Percentiles rank a stretch among this genome's conserved stretches.
Conservation (phyloP, 371 early-diverging fungal genomes). For the Choanephora cucurbitarum region DNA sequence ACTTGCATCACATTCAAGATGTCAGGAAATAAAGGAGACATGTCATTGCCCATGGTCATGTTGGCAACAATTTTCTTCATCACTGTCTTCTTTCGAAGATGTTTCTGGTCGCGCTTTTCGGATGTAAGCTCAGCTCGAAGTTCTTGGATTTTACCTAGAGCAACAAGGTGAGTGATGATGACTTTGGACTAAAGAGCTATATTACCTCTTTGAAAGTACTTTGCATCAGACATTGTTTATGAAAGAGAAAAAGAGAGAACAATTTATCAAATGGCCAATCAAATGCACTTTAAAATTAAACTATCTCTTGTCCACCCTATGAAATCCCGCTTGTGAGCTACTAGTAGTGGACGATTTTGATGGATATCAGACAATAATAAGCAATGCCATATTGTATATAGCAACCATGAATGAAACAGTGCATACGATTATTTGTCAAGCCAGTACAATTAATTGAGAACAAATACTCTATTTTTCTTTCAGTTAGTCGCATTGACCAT, state of each 20-base stretch:
- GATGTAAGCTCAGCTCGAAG: constrained; percentile 88
- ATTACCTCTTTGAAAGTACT: constrained; percentile 82
- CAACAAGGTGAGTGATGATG: no score
- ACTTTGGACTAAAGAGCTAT: background rate
- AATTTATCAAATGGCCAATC: constrained; percentile 8
- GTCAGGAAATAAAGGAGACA: constrained; percentile 84
- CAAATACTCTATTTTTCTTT: no score
- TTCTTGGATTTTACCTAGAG: constrained; percentile 92
- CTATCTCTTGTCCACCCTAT: no score
- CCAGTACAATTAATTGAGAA: no score
- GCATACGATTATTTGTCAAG: no score
- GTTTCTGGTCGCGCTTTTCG: constrained; percentile 89
- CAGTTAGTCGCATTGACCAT: no score
- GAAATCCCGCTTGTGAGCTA: no score
- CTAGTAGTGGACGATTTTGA: no score
- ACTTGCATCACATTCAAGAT: constrained; percentile 62
- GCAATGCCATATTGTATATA: no score
- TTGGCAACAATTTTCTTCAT: constrained; percentile 97
- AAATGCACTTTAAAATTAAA: background rate
- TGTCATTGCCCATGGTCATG: constrained; percentile 99
- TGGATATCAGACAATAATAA: no score
- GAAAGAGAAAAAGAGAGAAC: background rate
- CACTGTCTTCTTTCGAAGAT: constrained; percentile 84
- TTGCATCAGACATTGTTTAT: constrained; percentile 69
- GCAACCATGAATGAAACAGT: no score